Evolutionary conservation across 1,139 yeast genomes (phyloP).

Genomic region (Lodderomyces orthopsilosis): DNA sequence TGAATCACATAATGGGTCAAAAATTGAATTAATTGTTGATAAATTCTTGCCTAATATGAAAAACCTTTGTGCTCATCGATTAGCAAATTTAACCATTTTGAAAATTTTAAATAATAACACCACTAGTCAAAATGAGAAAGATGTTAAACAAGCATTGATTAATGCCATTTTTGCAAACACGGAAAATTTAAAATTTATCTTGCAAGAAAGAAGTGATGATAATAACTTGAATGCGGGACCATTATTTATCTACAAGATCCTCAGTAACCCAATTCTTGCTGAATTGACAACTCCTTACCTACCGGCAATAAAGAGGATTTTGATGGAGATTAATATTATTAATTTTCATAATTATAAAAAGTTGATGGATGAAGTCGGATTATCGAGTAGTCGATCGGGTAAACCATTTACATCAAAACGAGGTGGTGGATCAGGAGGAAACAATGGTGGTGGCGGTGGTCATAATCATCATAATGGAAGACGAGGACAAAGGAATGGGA

Average conservation of each 20-base stretch:
- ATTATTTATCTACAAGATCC: constrained; percentile 74
- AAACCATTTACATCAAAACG: constrained; percentile 21
- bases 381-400: constrained; percentile 40
- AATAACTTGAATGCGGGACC: constrained; percentile 63
- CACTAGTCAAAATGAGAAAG: constrained; percentile 37
- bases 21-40: constrained; percentile 39
- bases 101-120: constrained; percentile 72
- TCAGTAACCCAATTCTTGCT: constrained; percentile 58
- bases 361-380: constrained; percentile 89
- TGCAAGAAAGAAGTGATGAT: constrained; percentile 18
- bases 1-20: constrained; percentile 47
- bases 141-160: constrained; percentile 61
- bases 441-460: not conserved
- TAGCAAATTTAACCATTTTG: constrained; percentile 80
- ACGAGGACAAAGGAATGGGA: not conserved
- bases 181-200: constrained; percentile 21
- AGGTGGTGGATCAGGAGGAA: constrained; percentile 2
- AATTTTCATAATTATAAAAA: constrained; percentile 77
- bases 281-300: constrained; percentile 15
- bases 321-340: constrained; percentile 54
- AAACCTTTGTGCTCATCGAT: constrained; percentile 73
- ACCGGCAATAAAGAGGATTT: constrained; percentile 55
- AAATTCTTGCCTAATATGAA: constrained; percentile 62
- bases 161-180: constrained; percentile 60
- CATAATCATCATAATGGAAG: not conserved